Percentiles rank a stretch among this genome's conserved stretches.
Evolutionary conservation across 331 rosid genomes (phyloP).

Genomic region (Prunus yedoensis): DNA sequence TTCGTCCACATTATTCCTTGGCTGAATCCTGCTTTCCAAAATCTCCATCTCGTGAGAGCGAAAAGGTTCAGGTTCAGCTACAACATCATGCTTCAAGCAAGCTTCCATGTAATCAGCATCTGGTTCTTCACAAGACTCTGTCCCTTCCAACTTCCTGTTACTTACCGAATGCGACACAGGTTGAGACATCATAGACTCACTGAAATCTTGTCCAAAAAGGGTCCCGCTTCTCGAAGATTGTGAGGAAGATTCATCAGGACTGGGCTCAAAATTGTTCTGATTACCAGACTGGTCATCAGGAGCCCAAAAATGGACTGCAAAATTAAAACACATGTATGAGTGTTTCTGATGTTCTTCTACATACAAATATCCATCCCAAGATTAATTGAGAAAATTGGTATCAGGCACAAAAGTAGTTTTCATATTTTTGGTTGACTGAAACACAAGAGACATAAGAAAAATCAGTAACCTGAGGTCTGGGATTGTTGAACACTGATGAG

Average conservation of each 20-base stretch:
- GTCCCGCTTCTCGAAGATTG: conserved; percentile 21
- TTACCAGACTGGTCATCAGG: conserved; percentile 36
- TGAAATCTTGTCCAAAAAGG: conserved; percentile 17
- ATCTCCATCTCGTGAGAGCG: conserved; percentile 26
- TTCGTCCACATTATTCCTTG: conserved; percentile 33
- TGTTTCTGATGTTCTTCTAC: too few species aligned
- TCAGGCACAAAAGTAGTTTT: too few species aligned
- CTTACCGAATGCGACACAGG: conserved; percentile 11
- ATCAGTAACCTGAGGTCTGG: not conserved
- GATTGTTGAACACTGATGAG: too few species aligned
- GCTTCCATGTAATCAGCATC: conserved; percentile 42
- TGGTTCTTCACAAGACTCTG: conserved; percentile 25
- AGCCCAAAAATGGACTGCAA: conserved; percentile 34
- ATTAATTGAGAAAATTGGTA: too few species aligned
- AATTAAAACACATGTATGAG: not conserved
- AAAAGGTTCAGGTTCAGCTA: conserved; percentile 25
- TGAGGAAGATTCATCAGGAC: conserved; percentile 36
- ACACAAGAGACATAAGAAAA: not conserved
- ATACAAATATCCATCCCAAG: too few species aligned
- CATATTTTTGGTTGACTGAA: too few species aligned
- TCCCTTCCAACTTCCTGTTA: conserved; percentile 22
- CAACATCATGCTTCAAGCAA: conserved; percentile 27
- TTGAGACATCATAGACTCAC: conserved; percentile 22
- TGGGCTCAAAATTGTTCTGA: conserved; percentile 53
- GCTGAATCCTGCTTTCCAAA: conserved; percentile 28